Conservation (phyloP, 495 filamentous ascomycete species). For the Aspergillus panamensis region DNA sequence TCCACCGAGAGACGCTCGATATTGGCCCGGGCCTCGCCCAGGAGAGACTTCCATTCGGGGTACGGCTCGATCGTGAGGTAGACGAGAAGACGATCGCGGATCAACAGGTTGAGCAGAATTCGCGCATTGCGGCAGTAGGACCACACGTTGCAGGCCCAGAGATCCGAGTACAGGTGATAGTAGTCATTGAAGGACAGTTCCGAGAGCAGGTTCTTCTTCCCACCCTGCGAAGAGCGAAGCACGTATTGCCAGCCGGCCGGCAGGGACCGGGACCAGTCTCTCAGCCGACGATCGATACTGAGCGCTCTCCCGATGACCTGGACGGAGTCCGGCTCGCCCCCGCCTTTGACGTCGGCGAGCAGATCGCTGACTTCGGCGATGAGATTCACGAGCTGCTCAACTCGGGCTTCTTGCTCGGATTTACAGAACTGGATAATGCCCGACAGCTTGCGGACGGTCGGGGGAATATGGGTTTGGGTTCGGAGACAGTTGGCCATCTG, state of each 20-base stretch:
- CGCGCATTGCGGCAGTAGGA: slow-evolving; percentile 12
- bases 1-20: slow-evolving; percentile 2
- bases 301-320: slow-evolving; percentile 3
- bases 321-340: not conserved
- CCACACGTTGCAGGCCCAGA: slow-evolving; percentile 17
- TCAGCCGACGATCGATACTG: not conserved
- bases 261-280: slow-evolving; percentile 3
- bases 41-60: slow-evolving; percentile 2
- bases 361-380: slow-evolving; percentile 6
- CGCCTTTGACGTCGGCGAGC: slow-evolving; percentile 12
- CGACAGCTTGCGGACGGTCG: not conserved
- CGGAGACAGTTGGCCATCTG: slow-evolving; percentile 14
- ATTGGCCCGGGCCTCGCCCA: not conserved
- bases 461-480: slow-evolving; percentile 4
- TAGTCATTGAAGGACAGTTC: slow-evolving; percentile 8
- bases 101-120: slow-evolving; percentile 2
- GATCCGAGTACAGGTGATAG: slow-evolving; percentile 9
- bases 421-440: slow-evolving; percentile 5
- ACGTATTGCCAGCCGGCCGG: slow-evolving; percentile 6
- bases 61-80: slow-evolving; percentile 9
- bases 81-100: not conserved
- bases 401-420: not conserved
- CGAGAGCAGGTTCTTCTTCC: not conserved
- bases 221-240: not conserved
- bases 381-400: slow-evolving; percentile 5